phyloP scores from a whole-genome alignment of 164 flowering plant genomes.

The Santalum album region DNA sequence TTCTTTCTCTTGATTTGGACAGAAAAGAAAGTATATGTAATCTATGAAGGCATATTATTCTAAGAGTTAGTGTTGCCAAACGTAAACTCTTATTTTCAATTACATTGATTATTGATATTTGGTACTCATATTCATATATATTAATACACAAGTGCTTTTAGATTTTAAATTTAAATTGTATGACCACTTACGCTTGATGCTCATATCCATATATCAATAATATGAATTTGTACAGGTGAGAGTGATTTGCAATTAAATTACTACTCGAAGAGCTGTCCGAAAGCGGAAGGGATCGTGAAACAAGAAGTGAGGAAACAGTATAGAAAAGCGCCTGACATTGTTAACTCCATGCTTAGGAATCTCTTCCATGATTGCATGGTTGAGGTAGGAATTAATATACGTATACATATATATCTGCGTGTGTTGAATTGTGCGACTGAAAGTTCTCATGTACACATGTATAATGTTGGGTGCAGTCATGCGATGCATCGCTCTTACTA shows the following conservation, averaged over 20 bases:
- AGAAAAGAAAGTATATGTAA: no score
- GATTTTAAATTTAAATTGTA: no score
- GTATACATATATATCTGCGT: background rate
- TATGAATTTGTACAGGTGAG: slow-evolving; percentile 9
- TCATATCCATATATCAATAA: no score
- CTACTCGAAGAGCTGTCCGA: slow-evolving; percentile 66
- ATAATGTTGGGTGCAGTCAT: slow-evolving; percentile 44
- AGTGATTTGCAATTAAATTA: slow-evolving; percentile 46
- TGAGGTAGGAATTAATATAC: slow-evolving; percentile 28
- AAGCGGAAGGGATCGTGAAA: slow-evolving; percentile 73
- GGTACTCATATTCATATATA: no score
- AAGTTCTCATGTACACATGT: background rate
- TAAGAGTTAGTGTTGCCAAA: no score
- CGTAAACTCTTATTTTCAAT: no score
- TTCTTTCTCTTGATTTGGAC: no score
- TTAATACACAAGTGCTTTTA: no score
- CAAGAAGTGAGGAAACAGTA: slow-evolving; percentile 52
- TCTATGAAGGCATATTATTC: no score
- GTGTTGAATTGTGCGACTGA: background rate
- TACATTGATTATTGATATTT: no score
- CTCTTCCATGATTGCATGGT: slow-evolving; percentile 90
- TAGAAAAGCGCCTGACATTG: slow-evolving; percentile 61
- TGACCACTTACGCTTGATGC: no score
- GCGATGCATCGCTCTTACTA: slow-evolving; percentile 77
- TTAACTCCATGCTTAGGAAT: slow-evolving; percentile 76